Evolutionary conservation across 1,139 yeast genomes (phyloP).

Genomic region (Geotrichum klebahnii): DNA sequence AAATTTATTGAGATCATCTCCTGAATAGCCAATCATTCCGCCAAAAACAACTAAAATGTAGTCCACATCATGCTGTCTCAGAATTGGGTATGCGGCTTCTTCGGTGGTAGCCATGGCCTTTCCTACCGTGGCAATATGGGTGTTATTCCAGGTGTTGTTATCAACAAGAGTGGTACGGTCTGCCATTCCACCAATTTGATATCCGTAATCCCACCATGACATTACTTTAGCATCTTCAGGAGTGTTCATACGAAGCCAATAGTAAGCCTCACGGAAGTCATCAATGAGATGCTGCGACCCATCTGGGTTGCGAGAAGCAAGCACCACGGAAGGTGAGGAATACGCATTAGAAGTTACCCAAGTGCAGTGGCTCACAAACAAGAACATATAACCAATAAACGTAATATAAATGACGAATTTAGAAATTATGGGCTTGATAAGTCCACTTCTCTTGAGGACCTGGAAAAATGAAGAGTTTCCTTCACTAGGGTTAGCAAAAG

Average conservation of each 20-base stretch:
- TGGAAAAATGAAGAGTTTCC: conserved; percentile 24
- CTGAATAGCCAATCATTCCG: conserved; percentile 87
- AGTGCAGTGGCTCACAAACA: conserved; percentile 91
- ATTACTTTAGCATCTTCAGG: conserved; percentile 92
- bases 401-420: conserved; percentile 63
- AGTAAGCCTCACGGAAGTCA: conserved; percentile 97
- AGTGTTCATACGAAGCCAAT: conserved; percentile 98
- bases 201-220: conserved; percentile 99
- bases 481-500: conserved; percentile 10
- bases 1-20: conserved; percentile 95
- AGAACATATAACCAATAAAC: conserved; percentile 66
- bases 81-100: conserved; percentile 80
- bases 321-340: conserved; percentile 95
- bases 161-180: conserved; percentile 97
- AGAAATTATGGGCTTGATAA: conserved; percentile 45
- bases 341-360: conserved; percentile 97
- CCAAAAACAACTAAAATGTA: conserved; percentile 92
- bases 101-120: conserved; percentile 93
- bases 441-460: conserved; percentile 21
- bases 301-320: conserved; percentile 78
- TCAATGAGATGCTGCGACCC: conserved; percentile 85
- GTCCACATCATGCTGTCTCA: conserved; percentile 90
- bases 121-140: conserved; percentile 99
- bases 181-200: conserved; percentile 99
- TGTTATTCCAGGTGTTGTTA: conserved; percentile 98